Conservation (phyloP, 148 eudicot genomes). For the Limonium bicolor region DNA sequence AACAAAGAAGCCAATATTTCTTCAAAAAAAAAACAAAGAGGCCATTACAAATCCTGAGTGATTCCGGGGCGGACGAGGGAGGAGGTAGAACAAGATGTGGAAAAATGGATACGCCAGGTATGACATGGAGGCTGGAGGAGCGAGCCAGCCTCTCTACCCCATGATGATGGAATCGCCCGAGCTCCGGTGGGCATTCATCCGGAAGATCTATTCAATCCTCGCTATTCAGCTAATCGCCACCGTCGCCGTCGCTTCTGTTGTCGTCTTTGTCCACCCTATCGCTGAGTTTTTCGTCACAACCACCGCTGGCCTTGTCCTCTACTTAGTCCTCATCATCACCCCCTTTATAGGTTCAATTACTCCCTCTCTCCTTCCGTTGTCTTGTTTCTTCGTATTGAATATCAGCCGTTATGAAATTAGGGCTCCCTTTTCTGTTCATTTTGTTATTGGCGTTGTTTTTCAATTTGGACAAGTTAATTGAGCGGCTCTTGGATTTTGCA, state of each 20-base stretch:
- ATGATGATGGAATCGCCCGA: slow-evolving; percentile 47
- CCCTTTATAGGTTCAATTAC: slow-evolving; percentile 53
- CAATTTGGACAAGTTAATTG: background rate
- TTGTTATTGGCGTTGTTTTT: background rate
- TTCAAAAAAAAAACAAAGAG: too few relatives aligned
- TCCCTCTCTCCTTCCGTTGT: background rate
- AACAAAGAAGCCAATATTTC: too few relatives aligned
- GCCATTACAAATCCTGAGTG: too few relatives aligned
- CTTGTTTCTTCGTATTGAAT: too few relatives aligned
- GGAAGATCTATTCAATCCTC: slow-evolving; percentile 65
- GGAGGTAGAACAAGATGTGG: slow-evolving; percentile 31
- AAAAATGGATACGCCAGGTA: slow-evolving; percentile 23
- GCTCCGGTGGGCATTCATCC: slow-evolving; percentile 75
- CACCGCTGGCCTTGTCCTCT: slow-evolving; percentile 44
- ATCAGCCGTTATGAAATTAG: too few relatives aligned
- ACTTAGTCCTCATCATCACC: slow-evolving; percentile 45
- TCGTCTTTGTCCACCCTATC: slow-evolving; percentile 49
- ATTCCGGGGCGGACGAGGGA: background rate
- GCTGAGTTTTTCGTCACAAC: slow-evolving; percentile 45
- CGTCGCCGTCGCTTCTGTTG: slow-evolving; percentile 56
- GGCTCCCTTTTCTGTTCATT: background rate
- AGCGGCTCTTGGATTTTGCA: slow-evolving; percentile 8
- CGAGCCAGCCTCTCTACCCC: slow-evolving; percentile 38
- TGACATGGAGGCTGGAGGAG: slow-evolving; percentile 45
- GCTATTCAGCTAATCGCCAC: slow-evolving; percentile 67